A percentile compares a stretch with the other conserved stretches of the same genome.
phyloP scores from a whole-genome alignment of 2,329 filamentous ascomycete species.

The Zymoseptoria pseudotritici region DNA sequence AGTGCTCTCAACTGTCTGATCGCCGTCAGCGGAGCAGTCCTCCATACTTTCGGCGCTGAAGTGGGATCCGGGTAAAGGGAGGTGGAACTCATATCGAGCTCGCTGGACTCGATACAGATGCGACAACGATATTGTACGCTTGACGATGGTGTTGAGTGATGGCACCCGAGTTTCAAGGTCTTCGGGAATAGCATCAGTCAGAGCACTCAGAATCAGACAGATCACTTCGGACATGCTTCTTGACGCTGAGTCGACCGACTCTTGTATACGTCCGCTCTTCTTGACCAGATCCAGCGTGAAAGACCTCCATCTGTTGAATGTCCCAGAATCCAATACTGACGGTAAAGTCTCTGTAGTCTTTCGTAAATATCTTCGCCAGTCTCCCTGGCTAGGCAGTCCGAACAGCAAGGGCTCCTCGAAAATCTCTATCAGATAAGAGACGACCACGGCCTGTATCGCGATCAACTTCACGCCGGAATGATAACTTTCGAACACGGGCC shows the following conservation, averaged over 20 bases:
- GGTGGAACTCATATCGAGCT: slow-evolving; percentile 25
- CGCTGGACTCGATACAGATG: slow-evolving; percentile 27
- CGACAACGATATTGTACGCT: slow-evolving; percentile 22
- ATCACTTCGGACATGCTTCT: slow-evolving; percentile 22
- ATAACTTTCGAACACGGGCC: slow-evolving; percentile 46
- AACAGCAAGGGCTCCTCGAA: slow-evolving; percentile 56
- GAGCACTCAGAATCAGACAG: slow-evolving; percentile 16
- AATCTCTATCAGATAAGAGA: slow-evolving; percentile 54
- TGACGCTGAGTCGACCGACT: slow-evolving; percentile 15
- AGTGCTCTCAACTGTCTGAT: slow-evolving; percentile 48
- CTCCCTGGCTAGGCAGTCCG: slow-evolving; percentile 48
- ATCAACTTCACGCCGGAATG: slow-evolving; percentile 51
- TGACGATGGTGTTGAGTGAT: slow-evolving; percentile 23
- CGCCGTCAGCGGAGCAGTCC: slow-evolving; percentile 54
- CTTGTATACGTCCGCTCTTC: slow-evolving; percentile 36
- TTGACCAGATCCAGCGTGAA: slow-evolving; percentile 54
- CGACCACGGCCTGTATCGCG: slow-evolving; percentile 56
- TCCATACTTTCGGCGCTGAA: slow-evolving; percentile 59
- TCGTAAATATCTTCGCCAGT: slow-evolving; percentile 19
- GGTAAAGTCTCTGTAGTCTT: slow-evolving; percentile 18
- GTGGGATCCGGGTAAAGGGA: slow-evolving; percentile 18
- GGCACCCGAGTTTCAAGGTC: slow-evolving; percentile 13
- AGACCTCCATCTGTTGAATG: slow-evolving; percentile 60
- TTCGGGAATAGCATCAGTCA: slow-evolving; percentile 19
- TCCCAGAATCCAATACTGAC: slow-evolving; percentile 31